These are phyloP conservation scores for Geosmithia morbida DNA, from an alignment of 2,329 filamentous ascomycete species.

Conservation along the genomic window DNA sequence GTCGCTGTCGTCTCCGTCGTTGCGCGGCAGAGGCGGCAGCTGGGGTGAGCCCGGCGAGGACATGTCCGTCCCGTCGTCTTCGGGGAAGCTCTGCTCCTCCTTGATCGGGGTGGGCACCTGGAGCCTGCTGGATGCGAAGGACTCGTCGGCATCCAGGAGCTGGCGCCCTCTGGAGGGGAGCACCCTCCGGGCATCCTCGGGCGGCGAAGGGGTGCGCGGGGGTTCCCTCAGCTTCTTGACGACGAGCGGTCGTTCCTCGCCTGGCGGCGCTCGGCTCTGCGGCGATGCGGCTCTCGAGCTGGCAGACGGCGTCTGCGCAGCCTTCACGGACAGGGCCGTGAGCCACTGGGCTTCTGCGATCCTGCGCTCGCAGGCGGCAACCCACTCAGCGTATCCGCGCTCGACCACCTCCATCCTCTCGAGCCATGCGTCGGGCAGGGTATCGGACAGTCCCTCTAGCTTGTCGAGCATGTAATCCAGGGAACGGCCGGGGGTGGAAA, in stretches of 20 bases:
- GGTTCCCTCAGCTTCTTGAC: conserved; percentile 5
- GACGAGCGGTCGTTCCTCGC: conserved; percentile 4
- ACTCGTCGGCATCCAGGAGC: not conserved
- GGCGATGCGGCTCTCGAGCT: not conserved
- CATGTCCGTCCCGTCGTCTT: not conserved
- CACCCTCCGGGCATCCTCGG: not conserved
- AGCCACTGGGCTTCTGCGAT: conserved; percentile 53
- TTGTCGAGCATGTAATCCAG: conserved; percentile 79
- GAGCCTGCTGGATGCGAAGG: not conserved
- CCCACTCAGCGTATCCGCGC: conserved; percentile 66
- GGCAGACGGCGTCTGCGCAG: not conserved
- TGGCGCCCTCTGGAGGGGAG: not conserved
- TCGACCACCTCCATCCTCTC: conserved; percentile 75
- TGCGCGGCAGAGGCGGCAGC: conserved; percentile 18
- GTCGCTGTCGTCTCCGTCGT: conserved; percentile 15
- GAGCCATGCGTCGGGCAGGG: conserved; percentile 75
- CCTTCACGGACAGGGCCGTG: not conserved
- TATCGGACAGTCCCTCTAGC: conserved; percentile 72
- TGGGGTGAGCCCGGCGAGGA: conserved; percentile 13
- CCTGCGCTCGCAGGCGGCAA: conserved; percentile 58
- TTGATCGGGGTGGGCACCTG: conserved; percentile 1
- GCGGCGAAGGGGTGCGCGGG: not conserved
- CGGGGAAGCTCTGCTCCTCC: conserved; percentile 1
- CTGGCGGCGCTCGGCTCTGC: not conserved
- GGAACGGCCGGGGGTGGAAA: conserved; percentile 53